Base-by-base conservation (phyloP, 2,329 filamentous ascomycete species). In the Hymenotorrendiella dingleyae region DNA sequence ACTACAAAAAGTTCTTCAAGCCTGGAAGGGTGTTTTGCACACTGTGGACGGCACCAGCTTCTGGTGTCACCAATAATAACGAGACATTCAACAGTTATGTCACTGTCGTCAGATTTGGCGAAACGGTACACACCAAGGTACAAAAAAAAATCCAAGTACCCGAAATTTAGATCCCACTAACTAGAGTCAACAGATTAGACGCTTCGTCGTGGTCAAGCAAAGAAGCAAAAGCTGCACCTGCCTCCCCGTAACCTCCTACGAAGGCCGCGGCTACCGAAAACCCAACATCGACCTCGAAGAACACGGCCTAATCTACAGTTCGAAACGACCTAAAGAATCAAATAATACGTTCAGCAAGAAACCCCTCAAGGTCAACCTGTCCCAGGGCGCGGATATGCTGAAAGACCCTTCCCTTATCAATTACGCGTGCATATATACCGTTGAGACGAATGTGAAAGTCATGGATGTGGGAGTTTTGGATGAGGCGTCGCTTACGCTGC, bases 371-470 rank as follows among this genome's bases (percentile, higher is more conserved):
- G 33, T 56, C 9, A 34, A 33, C 20, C 40, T 54, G 3, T 43
- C 48, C 1, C 42, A 42, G 12, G 28, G 29, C 17, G 45, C 33
- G 4, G 47, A 45, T 6, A 17, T 23, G 3, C 22, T 55, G 3
- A 32, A 29, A 12, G 47, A 54, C 6, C 44, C 43, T 5, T 53
- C 49, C 3, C 41, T 50, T 3, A 43, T 56, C 21, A 54, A 56
- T 36, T 57, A 57, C 34, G 48, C 40, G 1, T 42, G 44, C 32
- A 32, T 45, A 0, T 55, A 55, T 27, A 51, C 45, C 6, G 49
- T 55, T 0, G 53, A 57, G 27, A 40, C 43, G 2, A 51, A 57
- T 29, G 49, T 55, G n/a, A 57, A 55, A 27, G 53, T 57, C 23
- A 48, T 42, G 26, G 52, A 58, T 16, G 39, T 57, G 20, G 56